Percentiles rank a stretch among this genome's conserved stretches.
Evolutionary conservation across 305 asterid genomes (phyloP).

Genomic region (Fraxinus floribunda): DNA sequence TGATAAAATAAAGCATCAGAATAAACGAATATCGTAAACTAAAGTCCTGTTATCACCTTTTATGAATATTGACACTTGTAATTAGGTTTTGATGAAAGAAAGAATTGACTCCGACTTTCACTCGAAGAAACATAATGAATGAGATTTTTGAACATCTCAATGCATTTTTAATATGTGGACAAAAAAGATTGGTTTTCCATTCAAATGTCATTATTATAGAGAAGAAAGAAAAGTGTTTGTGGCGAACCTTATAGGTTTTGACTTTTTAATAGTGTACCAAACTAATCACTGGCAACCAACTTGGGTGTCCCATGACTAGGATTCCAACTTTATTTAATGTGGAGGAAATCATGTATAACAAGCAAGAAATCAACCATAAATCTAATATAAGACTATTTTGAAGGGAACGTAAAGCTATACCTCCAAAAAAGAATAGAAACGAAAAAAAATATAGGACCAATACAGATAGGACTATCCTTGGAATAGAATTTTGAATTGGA

Average conservation of each 20-base stretch:
- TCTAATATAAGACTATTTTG: neutral
- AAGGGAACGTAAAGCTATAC: neutral
- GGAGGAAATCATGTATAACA: slow-evolving; percentile 35
- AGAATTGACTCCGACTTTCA: neutral
- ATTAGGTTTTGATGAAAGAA: neutral
- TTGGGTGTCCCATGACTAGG: slow-evolving; percentile 70
- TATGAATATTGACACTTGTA: neutral
- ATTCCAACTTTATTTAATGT: slow-evolving; percentile 53
- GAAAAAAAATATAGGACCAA: neutral
- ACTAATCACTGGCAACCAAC: slow-evolving; percentile 51
- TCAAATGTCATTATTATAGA: slow-evolving; percentile 62
- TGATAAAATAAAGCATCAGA: neutral
- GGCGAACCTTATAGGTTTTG: slow-evolving; percentile 72
- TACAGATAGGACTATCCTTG: neutral
- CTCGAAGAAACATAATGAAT: neutral
- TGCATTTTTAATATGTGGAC: slow-evolving; percentile 21
- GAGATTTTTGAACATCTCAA: neutral
- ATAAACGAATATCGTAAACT: neutral
- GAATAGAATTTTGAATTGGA: too few species aligned
- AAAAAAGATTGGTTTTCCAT: slow-evolving; percentile 41
- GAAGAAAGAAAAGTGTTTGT: slow-evolving; percentile 44
- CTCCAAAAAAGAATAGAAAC: neutral
- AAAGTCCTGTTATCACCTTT: neutral
- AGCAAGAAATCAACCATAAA: slow-evolving; percentile 5
- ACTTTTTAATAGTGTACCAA: slow-evolving; percentile 39